phyloP scores from a whole-genome alignment of 2,329 filamentous ascomycete species.

The Aspergillus unguis region DNA sequence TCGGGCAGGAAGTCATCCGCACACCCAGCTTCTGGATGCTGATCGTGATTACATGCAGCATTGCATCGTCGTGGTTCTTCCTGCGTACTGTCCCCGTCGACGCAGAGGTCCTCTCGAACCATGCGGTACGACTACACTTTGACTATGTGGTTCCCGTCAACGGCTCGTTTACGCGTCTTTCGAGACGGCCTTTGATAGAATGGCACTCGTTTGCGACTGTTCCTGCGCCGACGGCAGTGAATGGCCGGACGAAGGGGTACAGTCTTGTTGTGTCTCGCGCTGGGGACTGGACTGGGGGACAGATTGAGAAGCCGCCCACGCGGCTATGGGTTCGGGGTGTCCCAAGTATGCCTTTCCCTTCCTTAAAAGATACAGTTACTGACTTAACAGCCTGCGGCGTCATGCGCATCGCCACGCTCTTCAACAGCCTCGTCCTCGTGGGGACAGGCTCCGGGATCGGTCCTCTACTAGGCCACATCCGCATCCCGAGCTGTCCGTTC shows the following conservation, averaged over 20 bases:
- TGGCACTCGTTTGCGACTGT: constrained; percentile 26
- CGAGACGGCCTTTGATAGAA: constrained; percentile 19
- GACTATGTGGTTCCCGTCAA: constrained; percentile 17
- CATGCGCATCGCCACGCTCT: constrained; percentile 30
- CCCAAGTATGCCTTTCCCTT: constrained; percentile 7
- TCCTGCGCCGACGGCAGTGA: constrained; percentile 6
- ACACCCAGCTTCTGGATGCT: constrained; percentile 23
- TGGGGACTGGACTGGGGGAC: constrained; percentile 24
- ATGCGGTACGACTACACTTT: constrained; percentile 24
- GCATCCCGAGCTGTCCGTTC: constrained; percentile 23
- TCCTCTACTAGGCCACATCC: constrained; percentile 28
- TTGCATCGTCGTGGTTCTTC: constrained; percentile 22
- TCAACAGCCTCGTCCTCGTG: constrained; percentile 36
- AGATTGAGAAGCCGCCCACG: constrained; percentile 20
- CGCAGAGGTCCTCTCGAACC: constrained; percentile 21
- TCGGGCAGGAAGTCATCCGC: neutral
- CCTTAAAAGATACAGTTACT: neutral
- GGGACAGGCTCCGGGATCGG: constrained; percentile 41
- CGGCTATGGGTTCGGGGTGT: constrained; percentile 20
- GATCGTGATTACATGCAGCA: constrained; percentile 19
- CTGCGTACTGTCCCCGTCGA: constrained; percentile 20
- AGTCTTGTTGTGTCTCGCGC: constrained; percentile 16
- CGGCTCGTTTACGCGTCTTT: constrained; percentile 18
- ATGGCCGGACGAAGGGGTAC: constrained; percentile 9
- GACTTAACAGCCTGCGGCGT: constrained; percentile 25